phyloP scores from a whole-genome alignment of 2,329 filamentous ascomycete species.

The Aspergillus sp. region DNA sequence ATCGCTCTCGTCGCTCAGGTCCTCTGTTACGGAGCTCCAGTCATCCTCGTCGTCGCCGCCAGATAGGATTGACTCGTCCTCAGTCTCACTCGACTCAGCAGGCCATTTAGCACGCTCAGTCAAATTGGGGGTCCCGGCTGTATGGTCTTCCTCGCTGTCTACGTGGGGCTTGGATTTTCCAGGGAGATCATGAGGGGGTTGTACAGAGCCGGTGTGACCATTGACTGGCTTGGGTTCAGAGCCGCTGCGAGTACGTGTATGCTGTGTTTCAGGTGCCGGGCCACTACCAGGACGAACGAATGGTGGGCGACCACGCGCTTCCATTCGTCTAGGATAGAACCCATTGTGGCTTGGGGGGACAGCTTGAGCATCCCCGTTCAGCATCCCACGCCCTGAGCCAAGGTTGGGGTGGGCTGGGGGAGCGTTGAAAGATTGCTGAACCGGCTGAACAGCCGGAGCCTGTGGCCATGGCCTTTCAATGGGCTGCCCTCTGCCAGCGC shows the following conservation, averaged over 20 bases:
- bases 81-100: slow-evolving; percentile 6
- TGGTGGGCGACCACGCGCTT: no score
- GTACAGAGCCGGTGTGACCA: neutral
- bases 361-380: neutral
- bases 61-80: neutral
- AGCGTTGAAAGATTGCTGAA: neutral
- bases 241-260: no score
- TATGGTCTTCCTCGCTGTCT: neutral
- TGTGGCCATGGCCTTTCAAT: neutral
- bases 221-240: neutral
- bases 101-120: slow-evolving; percentile 2
- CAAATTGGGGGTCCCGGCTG: neutral
- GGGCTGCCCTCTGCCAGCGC: neutral
- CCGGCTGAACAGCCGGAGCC: neutral
- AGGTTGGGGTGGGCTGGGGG: neutral
- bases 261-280: no score
- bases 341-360: neutral
- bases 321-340: neutral
- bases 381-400: no score
- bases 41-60: neutral
- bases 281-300: no score
- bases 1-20: neutral
- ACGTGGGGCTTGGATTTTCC: neutral
- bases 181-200: neutral
- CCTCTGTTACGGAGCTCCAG: neutral